Evolutionary conservation across 169 alveolate species (phyloP).

Genomic region (Gregarina niphandrodes): DNA sequence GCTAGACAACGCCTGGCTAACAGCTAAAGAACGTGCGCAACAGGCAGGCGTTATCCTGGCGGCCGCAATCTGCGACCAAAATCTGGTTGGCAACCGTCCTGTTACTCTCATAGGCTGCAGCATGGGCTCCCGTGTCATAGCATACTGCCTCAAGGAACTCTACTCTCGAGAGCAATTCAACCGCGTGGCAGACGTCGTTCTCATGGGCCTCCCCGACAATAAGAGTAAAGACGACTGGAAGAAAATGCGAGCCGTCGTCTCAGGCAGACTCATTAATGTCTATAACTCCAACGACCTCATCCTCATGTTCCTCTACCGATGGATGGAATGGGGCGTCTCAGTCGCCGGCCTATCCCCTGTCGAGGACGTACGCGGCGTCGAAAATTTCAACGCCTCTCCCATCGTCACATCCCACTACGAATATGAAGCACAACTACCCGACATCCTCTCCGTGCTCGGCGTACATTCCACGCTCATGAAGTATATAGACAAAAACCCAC

Average conservation of each 20-base stretch:
- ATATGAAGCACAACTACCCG: too few relatives aligned
- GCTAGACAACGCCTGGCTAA: conserved; percentile 57
- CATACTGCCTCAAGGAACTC: conserved; percentile 46
- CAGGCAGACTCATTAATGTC: conserved; percentile 59
- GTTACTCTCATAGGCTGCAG: conserved; percentile 60
- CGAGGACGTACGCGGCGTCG: too few relatives aligned
- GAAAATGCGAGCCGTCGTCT: conserved; percentile 51
- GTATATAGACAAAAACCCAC: too few relatives aligned
- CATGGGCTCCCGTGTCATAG: conserved; percentile 64
- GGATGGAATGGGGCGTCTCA: conserved; percentile 54
- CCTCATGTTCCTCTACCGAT: conserved; percentile 59
- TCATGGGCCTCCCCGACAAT: conserved; percentile 61
- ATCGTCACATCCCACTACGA: too few relatives aligned
- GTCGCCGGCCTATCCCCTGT: conserved; percentile 30
- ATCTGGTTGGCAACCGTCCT: conserved; percentile 59
- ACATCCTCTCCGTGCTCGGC: too few relatives aligned
- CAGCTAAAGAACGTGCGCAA: conserved; percentile 49
- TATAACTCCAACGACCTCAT: conserved; percentile 59
- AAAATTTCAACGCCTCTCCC: too few relatives aligned
- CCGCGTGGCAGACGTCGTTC: conserved; percentile 46
- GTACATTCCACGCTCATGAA: too few relatives aligned
- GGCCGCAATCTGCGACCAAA: conserved; percentile 39
- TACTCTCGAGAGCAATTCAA: conserved; percentile 29
- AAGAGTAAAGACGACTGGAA: conserved; percentile 45
- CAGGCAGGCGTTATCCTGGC: conserved; percentile 60